Evolutionary conservation across 2,329 filamentous ascomycete genomes (phyloP), one percentile per base, ranked within the genome.

Genomic region (Fusarium scirpi): DNA sequence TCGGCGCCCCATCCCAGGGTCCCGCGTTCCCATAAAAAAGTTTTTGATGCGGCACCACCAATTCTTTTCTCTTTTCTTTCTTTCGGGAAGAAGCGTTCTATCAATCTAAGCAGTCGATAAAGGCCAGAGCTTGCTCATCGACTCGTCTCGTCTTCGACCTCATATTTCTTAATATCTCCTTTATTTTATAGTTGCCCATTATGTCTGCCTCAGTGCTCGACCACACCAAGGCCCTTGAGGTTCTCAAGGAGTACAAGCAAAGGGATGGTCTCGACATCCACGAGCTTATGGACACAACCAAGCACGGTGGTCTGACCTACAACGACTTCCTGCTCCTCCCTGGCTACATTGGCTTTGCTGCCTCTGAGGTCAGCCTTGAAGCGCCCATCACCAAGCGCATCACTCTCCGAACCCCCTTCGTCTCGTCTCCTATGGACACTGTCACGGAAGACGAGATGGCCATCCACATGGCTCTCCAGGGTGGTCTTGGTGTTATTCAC

Each of bases 391-490:
- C 96, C 75, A 97, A 97, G 89, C 91, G 94, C 78, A 97, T 99
- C 82, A 90, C 93, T 38, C 87, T 99, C 80, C 99, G 98, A 89
- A 97, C 94, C 9, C 96, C 96, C 65, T 94, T 99, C 78, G 89
- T 98, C 72, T 99, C 96, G 48, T 98, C 96, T 41, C 96, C 97
- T 77, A 99, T 99, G 96, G 96, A 99, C 85, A 99, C 96, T 12
- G 96, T 99, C 80, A 99, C 97, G 45, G 96, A 99, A 86, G 93
- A 97, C 84, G 95, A 97, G 81, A 99, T 99, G 97, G 97, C 96
- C 72, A 98, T 99, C 77, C 93, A 98, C 85, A 97, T 97, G 88
- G 93, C 93, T 55, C 87, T 96, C 32, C 91, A 96, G 79, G 93
- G 93, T 76, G 93, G 93, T 77, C 86, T 97, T 20, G 93, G 96